Base-by-base conservation (phyloP, 352 stramenopile species). In the Phytophthora citricola region DNA sequence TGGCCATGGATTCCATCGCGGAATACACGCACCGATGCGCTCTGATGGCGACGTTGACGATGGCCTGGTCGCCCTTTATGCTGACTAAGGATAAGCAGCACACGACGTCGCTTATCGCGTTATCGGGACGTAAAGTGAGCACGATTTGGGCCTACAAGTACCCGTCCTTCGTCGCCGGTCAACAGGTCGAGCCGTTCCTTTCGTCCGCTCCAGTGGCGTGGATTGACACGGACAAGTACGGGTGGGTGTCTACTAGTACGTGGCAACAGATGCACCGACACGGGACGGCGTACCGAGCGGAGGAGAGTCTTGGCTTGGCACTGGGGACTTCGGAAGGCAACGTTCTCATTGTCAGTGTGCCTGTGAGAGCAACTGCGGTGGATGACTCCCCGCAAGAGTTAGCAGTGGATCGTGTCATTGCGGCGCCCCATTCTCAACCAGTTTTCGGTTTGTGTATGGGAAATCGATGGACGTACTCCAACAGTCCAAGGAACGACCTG, bases 21-120 rank as follows among this genome's bases (percentile, higher is more conserved):
- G 80, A 90, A 57, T 94, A 92, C 48, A 69, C 83, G 7, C 76
- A 88, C 6, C 66, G 65, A 53, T 89, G 78, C 31, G 79, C 71
- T 3, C 68, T 95, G 38, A 65, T 93, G 40, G 75, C 80, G 27
- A 93, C 85, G 22, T 65, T 91, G 26, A 76, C 79, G 9, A 58
- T 92, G 14, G 85, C 85, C 14, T 95, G 87, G 87, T 95, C 87
- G 5, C 72, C 76, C 6, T 91, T 91, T 20, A 71, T 90, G 52
- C 52, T 73, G 12, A 78, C 73, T 5, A 5, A 34, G 2, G 76
- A 90, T 24, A 69, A 72, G 32, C 78, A 79, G 12, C 57, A 57
- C 39, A 83, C 73, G 26, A 87, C 75, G 49, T 94, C 87, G 20
- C 62, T 92, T 24, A 79, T 95, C 46, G 85, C 82, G 11, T 71